These are phyloP conservation scores for Abelmoschus esculentus DNA, from an alignment of 345 rosid genomes.

Conservation along the genomic window DNA sequence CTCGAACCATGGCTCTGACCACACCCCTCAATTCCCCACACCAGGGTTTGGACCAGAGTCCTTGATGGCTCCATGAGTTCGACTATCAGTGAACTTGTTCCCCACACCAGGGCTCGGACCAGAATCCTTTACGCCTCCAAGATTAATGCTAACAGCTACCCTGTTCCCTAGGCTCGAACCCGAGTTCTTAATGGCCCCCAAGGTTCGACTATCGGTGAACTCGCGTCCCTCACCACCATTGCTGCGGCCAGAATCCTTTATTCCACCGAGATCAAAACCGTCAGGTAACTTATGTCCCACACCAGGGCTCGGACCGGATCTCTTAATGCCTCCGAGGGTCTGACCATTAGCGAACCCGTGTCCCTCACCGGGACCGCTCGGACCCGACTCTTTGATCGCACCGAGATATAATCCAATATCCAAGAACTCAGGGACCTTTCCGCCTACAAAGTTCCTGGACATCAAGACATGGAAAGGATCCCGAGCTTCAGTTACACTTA, in stretches of 20 bases:
- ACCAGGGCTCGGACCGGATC: background rate
- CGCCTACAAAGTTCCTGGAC: conserved; percentile 7
- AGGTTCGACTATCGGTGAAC: background rate
- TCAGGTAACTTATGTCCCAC: background rate
- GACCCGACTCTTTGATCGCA: background rate
- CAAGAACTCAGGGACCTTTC: conserved; percentile 23
- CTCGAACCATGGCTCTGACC: conserved; percentile 20
- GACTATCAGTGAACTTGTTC: background rate
- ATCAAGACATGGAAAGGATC: conserved; percentile 25
- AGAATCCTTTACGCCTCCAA: conserved; percentile 21
- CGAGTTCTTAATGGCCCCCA: conserved; percentile 15
- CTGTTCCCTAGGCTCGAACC: conserved; percentile 21
- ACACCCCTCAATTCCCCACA: conserved; percentile 18
- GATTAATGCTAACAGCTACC: background rate
- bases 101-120: conserved; percentile 23
- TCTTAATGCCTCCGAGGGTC: background rate
- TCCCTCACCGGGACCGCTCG: conserved; percentile 2
- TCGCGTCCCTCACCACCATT: background rate
- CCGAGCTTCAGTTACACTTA: conserved; percentile 28
- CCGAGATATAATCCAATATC: conserved; percentile 15
- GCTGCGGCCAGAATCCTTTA: background rate
- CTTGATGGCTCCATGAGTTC: conserved; percentile 3
- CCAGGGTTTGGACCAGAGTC: conserved; percentile 22
- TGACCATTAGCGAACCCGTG: background rate
- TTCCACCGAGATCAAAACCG: background rate